Base-by-base conservation (phyloP, 371 early-diverging fungal genomes). In the Sporodiniella umbellata region DNA sequence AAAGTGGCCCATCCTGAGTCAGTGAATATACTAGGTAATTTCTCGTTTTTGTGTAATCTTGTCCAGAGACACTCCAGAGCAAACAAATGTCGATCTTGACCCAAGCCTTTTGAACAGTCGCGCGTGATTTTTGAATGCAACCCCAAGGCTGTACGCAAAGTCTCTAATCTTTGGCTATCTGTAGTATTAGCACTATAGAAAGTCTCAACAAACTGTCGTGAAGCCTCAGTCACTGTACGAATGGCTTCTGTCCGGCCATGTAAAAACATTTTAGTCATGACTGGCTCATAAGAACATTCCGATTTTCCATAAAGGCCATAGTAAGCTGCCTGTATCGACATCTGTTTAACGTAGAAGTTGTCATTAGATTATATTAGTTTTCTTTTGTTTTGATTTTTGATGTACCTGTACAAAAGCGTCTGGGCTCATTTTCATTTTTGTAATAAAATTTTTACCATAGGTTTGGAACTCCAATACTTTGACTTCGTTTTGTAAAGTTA, bases 321-420 rank as follows among this genome's bases (percentile, higher is more conserved):
- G 70, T 91, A 93, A n/a, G 95, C 94, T 22, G 92, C 86, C 74
- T 95, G 94, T 58, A 90, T 84, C 12, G 94, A 92, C 92, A 95
- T 92, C 77, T 89, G 18, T 21, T 0, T 23, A 15, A 38, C n/a
- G n/a, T n/a, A 48, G 24, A 17, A 15, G 8, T 3, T 18, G 23
- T 6, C 8, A 17, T 37, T 15, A 7, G 18, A 12, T 22, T 24
- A 35, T 47, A 42, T 18, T 18, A 26, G 22, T 4, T 31, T 23
- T 30, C 31, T 47, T 57, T n/a, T n/a, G n/a, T n/a, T n/a, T n/a
- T n/a, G n/a, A n/a, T n/a, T n/a, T n/a, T n/a, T n/a, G n/a, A n/a
- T n/a, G n/a, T n/a, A 81, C 76, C 70, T 88, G 87, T 30, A 86
- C 84, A 70, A 84, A 88, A 2, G 85, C 84, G 58, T 88, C 88